Conservation (phyloP, 108 stramenopile genomes). For the Nitzschia sp. region DNA sequence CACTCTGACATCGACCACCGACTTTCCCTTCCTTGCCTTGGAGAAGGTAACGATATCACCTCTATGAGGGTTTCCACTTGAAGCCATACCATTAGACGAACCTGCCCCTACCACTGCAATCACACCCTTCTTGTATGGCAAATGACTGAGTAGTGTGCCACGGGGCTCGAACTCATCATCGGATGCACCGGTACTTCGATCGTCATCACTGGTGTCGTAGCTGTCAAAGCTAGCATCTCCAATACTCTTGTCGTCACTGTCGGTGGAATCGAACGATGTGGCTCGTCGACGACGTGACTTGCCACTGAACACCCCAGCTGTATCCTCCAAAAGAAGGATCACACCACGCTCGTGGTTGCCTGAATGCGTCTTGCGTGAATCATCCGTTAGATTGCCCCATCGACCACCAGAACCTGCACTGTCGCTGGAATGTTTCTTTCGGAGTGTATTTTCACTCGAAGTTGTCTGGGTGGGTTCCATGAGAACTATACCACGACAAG, state of each 20-base stretch:
- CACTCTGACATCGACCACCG: slow-evolving; percentile 68
- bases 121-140: slow-evolving; percentile 62
- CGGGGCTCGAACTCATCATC: slow-evolving; percentile 3
- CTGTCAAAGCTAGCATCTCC: slow-evolving; percentile 12
- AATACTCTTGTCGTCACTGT: slow-evolving; percentile 23
- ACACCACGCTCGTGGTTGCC: slow-evolving; percentile 54
- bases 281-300: slow-evolving; percentile 10
- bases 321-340: slow-evolving; percentile 69
- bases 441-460: slow-evolving; percentile 41
- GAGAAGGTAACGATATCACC: slow-evolving; percentile 78
- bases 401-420: slow-evolving; percentile 21
- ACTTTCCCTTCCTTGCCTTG: slow-evolving; percentile 48
- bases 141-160: slow-evolving; percentile 36
- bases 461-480: slow-evolving; percentile 76
- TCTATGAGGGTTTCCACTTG: slow-evolving; percentile 49
- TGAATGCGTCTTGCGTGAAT: slow-evolving; percentile 21
- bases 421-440: slow-evolving; percentile 19
- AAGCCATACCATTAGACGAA: slow-evolving; percentile 21
- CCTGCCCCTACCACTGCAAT: slow-evolving; percentile 52
- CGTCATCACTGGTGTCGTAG: slow-evolving; percentile 23
- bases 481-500: slow-evolving; percentile 64
- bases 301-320: slow-evolving; percentile 51
- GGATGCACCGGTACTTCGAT: slow-evolving; percentile 6
- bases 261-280: slow-evolving; percentile 19
- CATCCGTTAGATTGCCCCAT: slow-evolving; percentile 51